Evolutionary conservation across 2,329 filamentous ascomycete species (phyloP).

Genomic region (Paracorniculantispora psalliotae): DNA sequence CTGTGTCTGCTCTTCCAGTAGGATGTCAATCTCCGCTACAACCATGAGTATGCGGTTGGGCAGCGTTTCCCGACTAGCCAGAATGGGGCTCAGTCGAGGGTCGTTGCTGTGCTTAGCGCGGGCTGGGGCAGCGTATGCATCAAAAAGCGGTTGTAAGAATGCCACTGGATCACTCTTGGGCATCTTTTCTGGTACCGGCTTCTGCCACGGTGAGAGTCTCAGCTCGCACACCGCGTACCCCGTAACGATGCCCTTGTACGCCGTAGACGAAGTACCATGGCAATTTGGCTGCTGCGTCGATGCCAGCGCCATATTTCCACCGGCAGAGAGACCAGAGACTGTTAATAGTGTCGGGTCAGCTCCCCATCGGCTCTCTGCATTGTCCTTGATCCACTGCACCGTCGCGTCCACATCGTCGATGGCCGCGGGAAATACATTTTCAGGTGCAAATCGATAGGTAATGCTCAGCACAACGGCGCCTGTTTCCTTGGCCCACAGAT

Average conservation of each 20-base stretch:
- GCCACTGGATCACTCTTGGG: conserved; percentile 34
- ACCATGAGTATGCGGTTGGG: conserved; percentile 36
- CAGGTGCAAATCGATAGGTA: conserved; percentile 48
- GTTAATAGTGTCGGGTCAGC: conserved; percentile 38
- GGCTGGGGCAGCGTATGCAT: conserved; percentile 35
- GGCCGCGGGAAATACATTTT: conserved; percentile 43
- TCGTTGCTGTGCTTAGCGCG: conserved; percentile 25
- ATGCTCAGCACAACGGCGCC: conserved; percentile 44
- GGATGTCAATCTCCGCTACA: conserved; percentile 36
- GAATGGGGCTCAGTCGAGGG: conserved; percentile 31
- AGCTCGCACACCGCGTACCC: conserved; percentile 38
- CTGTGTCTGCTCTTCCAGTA: conserved; percentile 34
- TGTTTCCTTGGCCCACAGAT: conserved; percentile 30
- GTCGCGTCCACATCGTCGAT: conserved; percentile 44
- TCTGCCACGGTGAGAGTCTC: conserved; percentile 33
- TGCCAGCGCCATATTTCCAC: conserved; percentile 39
- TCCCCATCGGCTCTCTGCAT: conserved; percentile 31
- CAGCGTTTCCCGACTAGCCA: conserved; percentile 30
- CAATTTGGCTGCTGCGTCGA: conserved; percentile 23
- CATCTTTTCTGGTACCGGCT: conserved; percentile 29
- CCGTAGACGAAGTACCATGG: conserved; percentile 20
- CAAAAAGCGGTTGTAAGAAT: conserved; percentile 37
- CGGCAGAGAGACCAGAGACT: conserved; percentile 38
- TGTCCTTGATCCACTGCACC: conserved; percentile 33
- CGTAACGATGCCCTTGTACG: conserved; percentile 33